Base-by-base conservation (phyloP, 495 filamentous ascomycete genomes). In the Penicillium arizonense region DNA sequence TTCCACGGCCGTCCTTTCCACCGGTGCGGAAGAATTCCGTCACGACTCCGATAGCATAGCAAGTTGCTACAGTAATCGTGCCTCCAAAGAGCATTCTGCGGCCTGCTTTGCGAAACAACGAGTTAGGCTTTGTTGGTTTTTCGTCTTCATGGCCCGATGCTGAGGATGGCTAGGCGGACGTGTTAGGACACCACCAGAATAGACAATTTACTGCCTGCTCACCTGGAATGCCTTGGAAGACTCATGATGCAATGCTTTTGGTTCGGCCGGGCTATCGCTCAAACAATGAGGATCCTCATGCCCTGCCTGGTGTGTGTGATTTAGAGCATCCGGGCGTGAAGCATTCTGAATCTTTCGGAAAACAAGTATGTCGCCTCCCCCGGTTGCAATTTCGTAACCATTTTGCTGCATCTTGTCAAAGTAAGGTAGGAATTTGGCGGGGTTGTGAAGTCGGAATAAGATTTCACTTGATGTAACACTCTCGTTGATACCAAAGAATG, bases 311-410 rank as follows among this genome's bases (percentile, higher is more conserved):
- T 7, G 9, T 12, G 56, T 47, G 10, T 56, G 50, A n/a, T 60
- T 32, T 2, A 50, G n/a, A 14, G 44, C 46, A 24, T 30, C 28
- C 55, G 23, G 7, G 13, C 50, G 8, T 34, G 5, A 36, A 18
- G 38, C 47, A 9, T 70, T 70, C 12, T 72, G 64, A 11, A 78
- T 67, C 59, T 89, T 87, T 50, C 81, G 81, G 59, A 92, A 90
- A 0, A 94, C 81, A 14, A 92, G 76, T 7, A 92, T 76, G 61
- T 92, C 81, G 5, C 78, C 81, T 49, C 79, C 77, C 6, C 87
- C 87, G 4, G 84, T 84, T 9, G 87, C 81, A 49, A 92, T 87
- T 46, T 88, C 86, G 55, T 86, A 92, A 2, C 89, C 89, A 36
- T 87, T 76, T 10, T 75, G 66, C 56, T 86, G 76, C 53, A 94